These are phyloP conservation scores for Pseudozyma thailandica DNA, from an alignment of 1,284 basidiomycete species.

Conservation along the genomic window DNA sequence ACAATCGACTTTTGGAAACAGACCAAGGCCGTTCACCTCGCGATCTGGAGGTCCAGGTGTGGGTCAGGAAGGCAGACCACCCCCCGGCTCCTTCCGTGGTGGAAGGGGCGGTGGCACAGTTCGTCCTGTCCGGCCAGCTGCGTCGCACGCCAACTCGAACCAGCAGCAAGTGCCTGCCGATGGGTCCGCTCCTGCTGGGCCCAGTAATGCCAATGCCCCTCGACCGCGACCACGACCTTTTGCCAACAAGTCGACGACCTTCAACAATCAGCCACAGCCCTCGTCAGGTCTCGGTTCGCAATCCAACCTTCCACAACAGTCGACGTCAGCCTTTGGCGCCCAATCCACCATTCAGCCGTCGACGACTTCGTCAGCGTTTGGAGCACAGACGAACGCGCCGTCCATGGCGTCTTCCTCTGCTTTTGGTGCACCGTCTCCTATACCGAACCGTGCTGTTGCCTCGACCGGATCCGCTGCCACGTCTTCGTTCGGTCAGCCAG, in stretches of 20 bases:
- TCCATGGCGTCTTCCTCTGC: conserved; percentile 3
- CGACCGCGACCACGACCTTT: conserved; percentile 35
- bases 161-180: conserved; percentile 1
- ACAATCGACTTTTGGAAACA: conserved; percentile 22
- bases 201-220: conserved; percentile 10
- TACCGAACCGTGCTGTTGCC: neutral
- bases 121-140: conserved; percentile 29
- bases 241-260: conserved; percentile 35
- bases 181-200: neutral
- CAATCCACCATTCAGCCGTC: neutral
- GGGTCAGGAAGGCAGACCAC: conserved; percentile 25
- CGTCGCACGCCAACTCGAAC: conserved; percentile 5
- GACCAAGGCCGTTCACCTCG: conserved; percentile 33
- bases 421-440: neutral
- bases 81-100: conserved; percentile 10
- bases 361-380: conserved; percentile 7
- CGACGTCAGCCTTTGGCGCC: neutral
- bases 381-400: neutral
- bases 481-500: conserved; percentile 11
- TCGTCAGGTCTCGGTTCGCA: neutral
- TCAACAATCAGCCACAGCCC: conserved; percentile 16
- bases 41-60: conserved; percentile 17
- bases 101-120: conserved; percentile 28
- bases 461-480: neutral
- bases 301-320: neutral